A percentile compares a stretch with the other conserved stretches of the same genome.
phyloP scores from a whole-genome alignment of 495 filamentous ascomycete species.

The Xylaria flabelliformis region DNA sequence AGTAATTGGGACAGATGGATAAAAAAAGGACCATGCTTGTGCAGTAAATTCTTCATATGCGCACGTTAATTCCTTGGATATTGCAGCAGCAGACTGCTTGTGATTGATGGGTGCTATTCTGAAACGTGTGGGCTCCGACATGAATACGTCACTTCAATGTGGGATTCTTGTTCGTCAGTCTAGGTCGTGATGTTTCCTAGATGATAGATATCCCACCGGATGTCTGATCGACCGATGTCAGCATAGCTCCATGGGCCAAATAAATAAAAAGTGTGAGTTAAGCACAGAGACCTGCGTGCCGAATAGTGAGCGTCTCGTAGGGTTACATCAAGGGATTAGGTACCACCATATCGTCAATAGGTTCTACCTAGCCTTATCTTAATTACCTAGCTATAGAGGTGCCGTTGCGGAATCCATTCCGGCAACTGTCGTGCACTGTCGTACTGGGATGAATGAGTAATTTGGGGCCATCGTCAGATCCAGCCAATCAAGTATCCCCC shows the following conservation, averaged over 20 bases:
- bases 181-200: neutral
- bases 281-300: neutral
- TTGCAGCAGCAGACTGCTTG: neutral
- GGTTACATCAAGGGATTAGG: neutral
- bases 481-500: neutral
- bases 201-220: constrained; percentile 5
- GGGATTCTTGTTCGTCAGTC: constrained; percentile 1
- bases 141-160: neutral
- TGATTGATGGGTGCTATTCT: constrained; percentile 7
- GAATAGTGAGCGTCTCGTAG: neutral
- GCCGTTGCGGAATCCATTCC: neutral
- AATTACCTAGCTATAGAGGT: neutral
- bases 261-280: neutral
- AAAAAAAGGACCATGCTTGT: neutral
- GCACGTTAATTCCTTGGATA: neutral
- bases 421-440: neutral
- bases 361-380: constrained; percentile 5
- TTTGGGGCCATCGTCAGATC: neutral
- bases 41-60: neutral
- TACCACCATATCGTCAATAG: neutral
- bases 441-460: neutral
- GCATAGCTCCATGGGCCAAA: neutral
- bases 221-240: neutral
- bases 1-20: neutral
- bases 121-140: neutral